These are phyloP conservation scores for Diaporthe capsici DNA, from an alignment of 2,329 filamentous ascomycete genomes.

Conservation along the genomic window DNA sequence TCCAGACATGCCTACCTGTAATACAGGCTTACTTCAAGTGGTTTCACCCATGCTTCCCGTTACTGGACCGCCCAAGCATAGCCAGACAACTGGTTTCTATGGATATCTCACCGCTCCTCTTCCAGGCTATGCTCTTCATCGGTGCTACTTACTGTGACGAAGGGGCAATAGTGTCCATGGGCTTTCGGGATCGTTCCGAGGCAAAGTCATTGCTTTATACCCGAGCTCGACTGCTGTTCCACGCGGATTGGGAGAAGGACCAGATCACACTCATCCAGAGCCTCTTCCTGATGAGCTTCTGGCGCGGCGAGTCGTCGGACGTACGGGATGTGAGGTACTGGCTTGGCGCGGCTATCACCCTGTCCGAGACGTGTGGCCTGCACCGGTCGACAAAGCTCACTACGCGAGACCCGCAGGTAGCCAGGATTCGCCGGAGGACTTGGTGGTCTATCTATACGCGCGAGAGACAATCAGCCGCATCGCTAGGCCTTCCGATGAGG, in stretches of 20 bases:
- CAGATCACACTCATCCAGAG: conserved; percentile 39
- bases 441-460: conserved; percentile 48
- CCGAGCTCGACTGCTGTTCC: conserved; percentile 37
- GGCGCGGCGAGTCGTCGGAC: conserved; percentile 39
- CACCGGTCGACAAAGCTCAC: conserved; percentile 39
- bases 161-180: conserved; percentile 33
- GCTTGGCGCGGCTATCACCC: conserved; percentile 39
- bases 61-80: conserved; percentile 36
- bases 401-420: conserved; percentile 45
- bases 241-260: conserved; percentile 40
- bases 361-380: conserved; percentile 38
- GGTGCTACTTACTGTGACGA: conserved; percentile 40
- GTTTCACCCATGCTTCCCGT: conserved; percentile 40
- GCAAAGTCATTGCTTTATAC: conserved; percentile 41
- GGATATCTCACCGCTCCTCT: conserved; percentile 38
- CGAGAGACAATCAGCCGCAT: conserved; percentile 55
- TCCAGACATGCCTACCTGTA: conserved; percentile 43
- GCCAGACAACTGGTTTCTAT: conserved; percentile 31
- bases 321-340: conserved; percentile 41
- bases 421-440: conserved; percentile 37
- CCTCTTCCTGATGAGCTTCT: conserved; percentile 41
- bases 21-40: conserved; percentile 45
- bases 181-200: conserved; percentile 39
- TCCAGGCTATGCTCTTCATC: conserved; percentile 41
- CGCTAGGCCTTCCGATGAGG: conserved; percentile 53